Evolutionary conservation across 2,329 filamentous ascomycete genomes (phyloP), one percentile per base, ranked within the genome.

Genomic region (Shiraia bambusicola): DNA sequence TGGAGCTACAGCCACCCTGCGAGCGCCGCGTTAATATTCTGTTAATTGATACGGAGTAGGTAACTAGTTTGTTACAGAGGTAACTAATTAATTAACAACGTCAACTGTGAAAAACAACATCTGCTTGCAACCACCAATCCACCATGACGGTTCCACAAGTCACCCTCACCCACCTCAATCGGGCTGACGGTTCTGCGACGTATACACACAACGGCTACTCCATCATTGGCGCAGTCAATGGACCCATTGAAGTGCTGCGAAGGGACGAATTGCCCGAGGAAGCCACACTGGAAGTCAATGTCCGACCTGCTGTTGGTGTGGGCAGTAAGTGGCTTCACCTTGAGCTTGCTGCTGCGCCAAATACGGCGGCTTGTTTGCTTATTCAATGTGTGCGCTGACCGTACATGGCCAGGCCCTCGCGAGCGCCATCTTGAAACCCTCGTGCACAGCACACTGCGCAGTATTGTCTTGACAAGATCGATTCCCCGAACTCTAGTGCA

Each of bases 181-280:
- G 84, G 48, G 80, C 87, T 17, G 88, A 94, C 65, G 88, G 88
- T 48, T 94, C 89, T 34, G 87, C 87, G 9, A 85, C 82, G 8
- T 90, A 88, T 66, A 82, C 86, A 2, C 78, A 84, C 57, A 77
- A 81, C 42, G 87, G 89, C 34, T 95, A 90, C 69, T 85, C 84
- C 31, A 80, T 97, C 51, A 81, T 94, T 39, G 87, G 86, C 41
- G 85, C 88, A 11, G 89, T 95, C 54, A 97, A 95, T 70, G 93
- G 92, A 0, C 93, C 93, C 12, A 82, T 97, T 54, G 93, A 98
- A 73, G 88, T 92, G 12, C 83, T 84, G 56, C 82, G 91, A 59
- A 83, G 88, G 59, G 92, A 98, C 65, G 89, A 97, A 68, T 82
- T 93, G 54, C 87, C 93, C 6, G 91, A 95, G 69, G 90, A 96